phyloP scores from a whole-genome alignment of 192 early-diverging fungal genomes.

The Rhizoclosmatium sp. region DNA sequence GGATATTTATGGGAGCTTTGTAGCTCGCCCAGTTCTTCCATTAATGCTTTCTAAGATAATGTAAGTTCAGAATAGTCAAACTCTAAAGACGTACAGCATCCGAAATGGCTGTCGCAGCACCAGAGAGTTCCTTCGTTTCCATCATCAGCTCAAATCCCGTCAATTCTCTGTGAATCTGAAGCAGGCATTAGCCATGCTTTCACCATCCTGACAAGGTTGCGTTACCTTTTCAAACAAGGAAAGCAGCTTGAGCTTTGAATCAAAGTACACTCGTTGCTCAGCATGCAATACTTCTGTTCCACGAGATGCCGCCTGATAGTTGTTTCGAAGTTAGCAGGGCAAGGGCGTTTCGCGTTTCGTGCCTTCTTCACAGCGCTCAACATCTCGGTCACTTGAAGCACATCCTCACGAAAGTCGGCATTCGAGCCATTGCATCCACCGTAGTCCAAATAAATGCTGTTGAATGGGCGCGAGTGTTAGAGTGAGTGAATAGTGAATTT shows the following conservation, averaged over 20 bases:
- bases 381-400: conserved; percentile 6
- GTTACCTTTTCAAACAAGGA: conserved; percentile 28
- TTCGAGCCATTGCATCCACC: not conserved
- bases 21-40: conserved; percentile 31
- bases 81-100: conserved; percentile 28
- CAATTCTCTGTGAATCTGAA: conserved; percentile 39
- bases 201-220: not conserved
- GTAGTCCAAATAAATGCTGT: conserved; percentile 26
- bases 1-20: conserved; percentile 3
- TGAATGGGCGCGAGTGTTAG: not conserved
- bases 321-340: not conserved
- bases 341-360: not conserved
- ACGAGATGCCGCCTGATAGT: not conserved
- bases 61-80: not conserved
- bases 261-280: conserved; percentile 6
- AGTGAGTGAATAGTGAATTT: not conserved
- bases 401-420: conserved; percentile 21
- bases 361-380: conserved; percentile 23
- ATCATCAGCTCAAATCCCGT: conserved; percentile 32
- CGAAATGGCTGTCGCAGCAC: conserved; percentile 32
- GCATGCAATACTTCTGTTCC: not conserved
- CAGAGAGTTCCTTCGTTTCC: conserved; percentile 31
- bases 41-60: conserved; percentile 20
- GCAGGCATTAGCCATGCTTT: not conserved
- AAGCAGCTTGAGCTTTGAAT: conserved; percentile 25